These are phyloP conservation scores for Podospora pseudopauciseta DNA, from an alignment of 495 filamentous ascomycete genomes.

Conservation along the genomic window DNA sequence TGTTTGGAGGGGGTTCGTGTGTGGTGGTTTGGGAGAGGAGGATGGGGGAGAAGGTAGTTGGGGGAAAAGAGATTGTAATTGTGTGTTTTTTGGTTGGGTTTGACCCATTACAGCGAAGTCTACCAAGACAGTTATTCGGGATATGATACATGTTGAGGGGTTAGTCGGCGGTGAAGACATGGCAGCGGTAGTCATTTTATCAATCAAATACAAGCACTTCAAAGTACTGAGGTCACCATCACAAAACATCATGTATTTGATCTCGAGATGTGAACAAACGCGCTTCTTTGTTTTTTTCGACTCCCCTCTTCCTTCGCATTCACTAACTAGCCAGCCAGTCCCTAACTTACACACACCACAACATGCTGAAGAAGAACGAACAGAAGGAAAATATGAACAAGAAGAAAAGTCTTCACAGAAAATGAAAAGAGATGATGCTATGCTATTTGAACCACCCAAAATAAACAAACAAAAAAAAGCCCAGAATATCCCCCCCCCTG, in stretches of 20 bases:
- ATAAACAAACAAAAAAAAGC: neutral
- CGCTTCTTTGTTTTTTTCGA: neutral
- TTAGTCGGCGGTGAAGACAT: too few relatives aligned
- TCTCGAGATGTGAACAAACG: neutral
- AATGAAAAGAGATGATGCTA: neutral
- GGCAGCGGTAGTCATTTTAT: too few relatives aligned
- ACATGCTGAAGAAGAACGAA: slow-evolving; percentile 3
- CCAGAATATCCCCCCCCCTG: neutral
- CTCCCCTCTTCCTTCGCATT: neutral
- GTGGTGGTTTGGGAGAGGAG: too few relatives aligned
- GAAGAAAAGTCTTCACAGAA: neutral
- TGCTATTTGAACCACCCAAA: neutral
- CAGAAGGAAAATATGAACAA: neutral
- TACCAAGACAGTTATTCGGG: too few relatives aligned
- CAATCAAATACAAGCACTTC: too few relatives aligned
- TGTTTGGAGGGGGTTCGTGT: too few relatives aligned
- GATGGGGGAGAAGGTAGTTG: too few relatives aligned
- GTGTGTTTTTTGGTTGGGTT: too few relatives aligned
- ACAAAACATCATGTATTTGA: neutral
- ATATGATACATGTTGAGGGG: too few relatives aligned
- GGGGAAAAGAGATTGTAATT: too few relatives aligned
- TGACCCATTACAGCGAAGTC: too few relatives aligned
- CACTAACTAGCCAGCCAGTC: neutral
- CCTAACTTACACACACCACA: neutral
- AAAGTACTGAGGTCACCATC: too few relatives aligned